A percentile compares a stretch with the other conserved stretches of the same genome.
phyloP scores from a whole-genome alignment of 257 asterid genomes.

The Nicotiana obtusifolia region DNA sequence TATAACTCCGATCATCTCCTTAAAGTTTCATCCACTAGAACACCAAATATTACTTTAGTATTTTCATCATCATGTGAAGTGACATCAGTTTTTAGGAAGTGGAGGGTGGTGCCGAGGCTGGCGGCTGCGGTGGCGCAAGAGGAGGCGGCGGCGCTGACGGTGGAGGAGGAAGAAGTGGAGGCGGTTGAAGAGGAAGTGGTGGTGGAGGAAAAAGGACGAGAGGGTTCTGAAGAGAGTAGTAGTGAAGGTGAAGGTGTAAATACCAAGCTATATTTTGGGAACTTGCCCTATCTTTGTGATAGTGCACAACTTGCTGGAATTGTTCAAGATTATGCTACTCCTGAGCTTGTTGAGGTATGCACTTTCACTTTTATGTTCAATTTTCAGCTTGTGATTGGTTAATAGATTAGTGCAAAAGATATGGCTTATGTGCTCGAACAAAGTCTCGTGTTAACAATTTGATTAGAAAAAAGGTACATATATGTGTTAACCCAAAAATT shows the following conservation, averaged over 20 bases:
- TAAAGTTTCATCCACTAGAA: conserved; percentile 34
- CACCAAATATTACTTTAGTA: conserved; percentile 5
- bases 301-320: conserved; percentile 96
- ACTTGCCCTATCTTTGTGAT: conserved; percentile 81
- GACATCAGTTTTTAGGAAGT: conserved; percentile 19
- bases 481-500: no score
- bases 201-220: conserved; percentile 20
- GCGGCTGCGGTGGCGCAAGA: conserved; percentile 64
- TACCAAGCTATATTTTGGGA: conserved; percentile 87
- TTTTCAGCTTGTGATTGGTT: no score
- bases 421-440: no score
- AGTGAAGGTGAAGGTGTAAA: conserved; percentile 25
- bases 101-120: conserved; percentile 35
- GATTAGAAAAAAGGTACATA: no score
- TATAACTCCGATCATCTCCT: conserved; percentile 22
- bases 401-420: no score
- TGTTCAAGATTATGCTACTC: conserved; percentile 74
- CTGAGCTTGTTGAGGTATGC: conserved; percentile 85
- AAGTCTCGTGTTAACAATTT: no score
- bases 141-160: conserved; percentile 36
- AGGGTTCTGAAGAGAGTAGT: conserved; percentile 16
- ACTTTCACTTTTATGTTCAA: not conserved
- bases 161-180: conserved; percentile 21
- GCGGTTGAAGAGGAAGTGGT: not conserved
- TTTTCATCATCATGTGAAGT: conserved; percentile 19